These are phyloP conservation scores for Earliella scabrosa DNA, from an alignment of 1,284 basidiomycete species.

Conservation along the genomic window DNA sequence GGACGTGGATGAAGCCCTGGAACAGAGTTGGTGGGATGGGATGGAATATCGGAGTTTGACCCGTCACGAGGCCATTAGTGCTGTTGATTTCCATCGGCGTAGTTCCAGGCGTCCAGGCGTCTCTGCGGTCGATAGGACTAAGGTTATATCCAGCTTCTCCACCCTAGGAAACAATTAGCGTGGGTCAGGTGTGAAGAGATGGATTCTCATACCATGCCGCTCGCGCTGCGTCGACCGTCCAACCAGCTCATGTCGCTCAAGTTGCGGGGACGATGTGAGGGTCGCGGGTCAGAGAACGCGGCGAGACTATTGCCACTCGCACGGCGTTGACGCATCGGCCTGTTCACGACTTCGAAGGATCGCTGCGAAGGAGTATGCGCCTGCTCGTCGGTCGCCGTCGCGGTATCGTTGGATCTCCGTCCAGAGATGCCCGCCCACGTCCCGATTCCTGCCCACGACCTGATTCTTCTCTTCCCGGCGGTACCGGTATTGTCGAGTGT, in stretches of 20 bases:
- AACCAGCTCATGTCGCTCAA: conserved; percentile 78
- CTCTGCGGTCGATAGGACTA: conserved; percentile 42
- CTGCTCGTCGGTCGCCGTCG: conserved; percentile 26
- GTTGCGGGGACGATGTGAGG: conserved; percentile 49
- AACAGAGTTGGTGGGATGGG: conserved; percentile 45
- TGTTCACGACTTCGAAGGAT: conserved; percentile 75
- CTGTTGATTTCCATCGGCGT: conserved; percentile 46
- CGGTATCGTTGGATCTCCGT: conserved; percentile 34
- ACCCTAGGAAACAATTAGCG: conserved; percentile 44
- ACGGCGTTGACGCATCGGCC: conserved; percentile 55
- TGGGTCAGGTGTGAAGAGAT: conserved; percentile 1
- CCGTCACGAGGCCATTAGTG: conserved; percentile 44
- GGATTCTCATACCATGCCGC: conserved; percentile 59
- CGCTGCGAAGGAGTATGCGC: conserved; percentile 40
- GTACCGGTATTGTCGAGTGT: conserved; percentile 3
- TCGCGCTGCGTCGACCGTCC: conserved; percentile 67
- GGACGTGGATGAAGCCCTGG: conserved; percentile 49
- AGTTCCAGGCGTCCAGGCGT: conserved; percentile 54
- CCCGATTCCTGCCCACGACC: conserved; percentile 31
- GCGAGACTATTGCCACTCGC: conserved; percentile 52
- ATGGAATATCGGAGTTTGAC: conserved; percentile 16
- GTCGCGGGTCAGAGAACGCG: conserved; percentile 42
- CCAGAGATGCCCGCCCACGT: conserved; percentile 27
- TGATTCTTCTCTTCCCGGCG: conserved; percentile 20
- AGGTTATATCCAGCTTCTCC: conserved; percentile 67